phyloP scores from a whole-genome alignment of 83 land plant genomes.

The Larix sibirica region DNA sequence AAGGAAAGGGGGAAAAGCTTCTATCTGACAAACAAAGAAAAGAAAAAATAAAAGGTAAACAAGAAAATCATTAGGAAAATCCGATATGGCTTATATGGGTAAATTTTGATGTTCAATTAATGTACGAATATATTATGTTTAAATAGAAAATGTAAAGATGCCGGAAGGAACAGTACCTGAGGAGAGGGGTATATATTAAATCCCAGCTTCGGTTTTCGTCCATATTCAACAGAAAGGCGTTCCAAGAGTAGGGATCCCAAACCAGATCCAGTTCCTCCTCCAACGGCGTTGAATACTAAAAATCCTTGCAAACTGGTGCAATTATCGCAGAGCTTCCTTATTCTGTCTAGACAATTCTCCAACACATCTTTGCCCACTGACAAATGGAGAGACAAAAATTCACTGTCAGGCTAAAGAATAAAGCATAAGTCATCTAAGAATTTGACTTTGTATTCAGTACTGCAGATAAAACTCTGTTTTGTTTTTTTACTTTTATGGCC shows the following conservation, averaged over 20 bases:
- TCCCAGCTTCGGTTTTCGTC: slow-evolving; percentile 20
- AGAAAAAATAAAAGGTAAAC: background rate
- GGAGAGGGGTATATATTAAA: slow-evolving; percentile 50
- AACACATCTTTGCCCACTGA: slow-evolving; percentile 62
- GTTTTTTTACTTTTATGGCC: no score
- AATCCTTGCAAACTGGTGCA: slow-evolving; percentile 72
- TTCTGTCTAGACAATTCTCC: slow-evolving; percentile 53
- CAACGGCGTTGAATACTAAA: slow-evolving; percentile 22
- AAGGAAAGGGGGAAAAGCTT: background rate
- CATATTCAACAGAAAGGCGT: slow-evolving; percentile 25
- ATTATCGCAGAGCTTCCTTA: slow-evolving; percentile 57
- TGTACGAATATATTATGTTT: background rate
- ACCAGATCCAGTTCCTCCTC: slow-evolving; percentile 39
- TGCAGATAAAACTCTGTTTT: no score
- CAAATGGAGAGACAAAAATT: background rate
- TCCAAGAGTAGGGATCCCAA: slow-evolving; percentile 38
- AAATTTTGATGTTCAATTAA: background rate
- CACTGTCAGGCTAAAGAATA: background rate
- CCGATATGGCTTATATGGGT: background rate
- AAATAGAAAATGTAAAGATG: background rate
- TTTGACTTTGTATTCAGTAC: no score
- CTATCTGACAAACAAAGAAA: no score
- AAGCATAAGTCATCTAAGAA: background rate
- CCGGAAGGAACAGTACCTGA: slow-evolving; percentile 23
- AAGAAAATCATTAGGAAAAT: background rate